These are phyloP conservation scores for Chalciporus pseudorubinellus DNA, from an alignment of 768 basidiomycete genomes.

Conservation along the genomic window DNA sequence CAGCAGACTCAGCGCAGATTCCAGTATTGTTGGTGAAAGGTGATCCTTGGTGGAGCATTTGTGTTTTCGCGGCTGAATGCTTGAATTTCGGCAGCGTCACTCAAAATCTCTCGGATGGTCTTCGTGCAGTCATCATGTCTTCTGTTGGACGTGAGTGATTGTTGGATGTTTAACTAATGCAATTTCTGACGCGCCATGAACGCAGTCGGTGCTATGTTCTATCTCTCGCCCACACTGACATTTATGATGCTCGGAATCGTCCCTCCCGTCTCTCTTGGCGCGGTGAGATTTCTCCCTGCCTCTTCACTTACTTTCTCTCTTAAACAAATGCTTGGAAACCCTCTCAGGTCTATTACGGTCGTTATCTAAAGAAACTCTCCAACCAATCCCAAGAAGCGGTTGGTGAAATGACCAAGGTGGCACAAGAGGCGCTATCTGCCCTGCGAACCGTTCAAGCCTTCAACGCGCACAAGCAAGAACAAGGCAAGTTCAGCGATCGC, in stretches of 20 bases:
- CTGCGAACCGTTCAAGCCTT: constrained; percentile 89
- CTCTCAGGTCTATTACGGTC: constrained; percentile 88
- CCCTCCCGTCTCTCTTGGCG: constrained; percentile 81
- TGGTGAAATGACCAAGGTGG: constrained; percentile 90
- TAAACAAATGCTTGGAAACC: background rate
- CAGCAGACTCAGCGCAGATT: constrained; percentile 87
- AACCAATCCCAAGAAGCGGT: constrained; percentile 92
- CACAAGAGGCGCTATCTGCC: constrained; percentile 86
- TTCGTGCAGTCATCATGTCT: constrained; percentile 86
- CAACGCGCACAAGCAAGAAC: constrained; percentile 80
- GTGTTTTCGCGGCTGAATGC: background rate
- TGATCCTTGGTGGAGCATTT: constrained; percentile 25
- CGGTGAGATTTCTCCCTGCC: constrained; percentile 46
- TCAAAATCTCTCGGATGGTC: constrained; percentile 76
- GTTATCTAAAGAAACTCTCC: constrained; percentile 89
- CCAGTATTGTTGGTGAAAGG: constrained; percentile 93
- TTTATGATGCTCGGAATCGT: constrained; percentile 91
- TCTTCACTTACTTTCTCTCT: constrained; percentile 9
- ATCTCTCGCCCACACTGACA: constrained; percentile 84
- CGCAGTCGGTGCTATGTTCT: constrained; percentile 92
- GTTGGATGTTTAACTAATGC: background rate
- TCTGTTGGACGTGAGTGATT: constrained; percentile 78
- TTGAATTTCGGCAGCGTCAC: constrained; percentile 53
- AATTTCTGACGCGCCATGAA: background rate
- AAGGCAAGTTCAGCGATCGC: constrained; percentile 67